Base-by-base conservation (phyloP, 225 moss, liverwort and hornwort species). In the Thuidium tamariscinum region DNA sequence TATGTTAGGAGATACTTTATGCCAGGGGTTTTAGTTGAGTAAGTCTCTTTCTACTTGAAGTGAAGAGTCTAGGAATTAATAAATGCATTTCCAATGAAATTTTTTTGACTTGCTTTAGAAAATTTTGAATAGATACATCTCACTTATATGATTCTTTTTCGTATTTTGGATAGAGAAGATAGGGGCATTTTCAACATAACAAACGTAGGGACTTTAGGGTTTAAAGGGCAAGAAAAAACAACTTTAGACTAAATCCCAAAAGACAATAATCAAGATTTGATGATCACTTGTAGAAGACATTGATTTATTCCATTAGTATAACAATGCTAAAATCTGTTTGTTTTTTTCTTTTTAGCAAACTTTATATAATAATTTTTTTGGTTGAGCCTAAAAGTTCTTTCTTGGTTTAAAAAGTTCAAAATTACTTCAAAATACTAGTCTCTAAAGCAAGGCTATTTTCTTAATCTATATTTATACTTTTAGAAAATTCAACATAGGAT, bases 161-260 rank as follows among this genome's bases (percentile, higher is more conserved):
- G 23, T 13, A 3, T 39, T 67, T 67, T 10, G 0, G 1, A 22
- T 22, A 67, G 37, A 21, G 22, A 37, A 2, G 23, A 39, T 10
- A 67, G 7, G 36, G 23, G 11, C 0, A 0, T 39, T 39, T 68
- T 22, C 39, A 4, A 2, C 22, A 68, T 39, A 68, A 13, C 3
- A 68, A 68, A 39, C 13, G 4, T 68, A 39, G 13, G 3, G 7
- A 13, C 13, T 4, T 13, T 23, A 23, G 39, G 13, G n/a, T n/a
- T 18, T 34, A 34, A 19, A 19, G 3, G 19, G 18, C 0, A 1
- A 63, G 9, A n/a, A 19, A 23, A 67, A 9, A 6, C 21, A 36
- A 20, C 11, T 66, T 66, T 11, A n/a, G 3, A 66, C 5, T 0
- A 0, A 18, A 1, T 66, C 1, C 36, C 34, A 10, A 20, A 37